A percentile compares a stretch with the other conserved stretches of the same genome.
Conservation (phyloP, 352 stramenopile genomes). For the Globisporangium nunn region DNA sequence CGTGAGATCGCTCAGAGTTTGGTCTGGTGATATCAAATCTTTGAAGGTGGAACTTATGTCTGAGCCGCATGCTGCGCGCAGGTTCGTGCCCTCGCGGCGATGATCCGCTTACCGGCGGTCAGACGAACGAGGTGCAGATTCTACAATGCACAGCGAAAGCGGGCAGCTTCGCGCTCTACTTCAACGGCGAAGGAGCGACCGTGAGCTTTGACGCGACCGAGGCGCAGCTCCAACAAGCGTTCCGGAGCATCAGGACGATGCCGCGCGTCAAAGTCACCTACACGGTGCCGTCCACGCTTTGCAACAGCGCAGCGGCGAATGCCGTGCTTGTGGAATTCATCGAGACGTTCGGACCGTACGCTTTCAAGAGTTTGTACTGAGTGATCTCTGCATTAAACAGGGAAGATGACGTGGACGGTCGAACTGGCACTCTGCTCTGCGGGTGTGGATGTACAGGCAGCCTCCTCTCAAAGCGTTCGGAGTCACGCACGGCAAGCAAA, state of each 20-base stretch:
- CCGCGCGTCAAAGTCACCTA: conserved; percentile 46
- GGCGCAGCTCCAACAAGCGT: conserved; percentile 36
- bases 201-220: conserved; percentile 54
- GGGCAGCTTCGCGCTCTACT: conserved; percentile 65
- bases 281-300: conserved; percentile 25
- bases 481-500: conserved; percentile 20
- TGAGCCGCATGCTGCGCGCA: conserved; percentile 5
- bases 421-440: not conserved
- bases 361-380: not conserved
- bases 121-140: conserved; percentile 83
- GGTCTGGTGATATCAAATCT: not conserved
- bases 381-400: not conserved
- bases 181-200: conserved; percentile 38
- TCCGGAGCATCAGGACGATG: conserved; percentile 29
- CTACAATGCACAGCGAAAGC: conserved; percentile 66
- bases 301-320: conserved; percentile 31
- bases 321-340: conserved; percentile 62
- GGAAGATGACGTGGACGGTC: not conserved
- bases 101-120: conserved; percentile 76
- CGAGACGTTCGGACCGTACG: conserved; percentile 51
- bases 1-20: conserved; percentile 15
- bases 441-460: conserved; percentile 29
- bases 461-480: conserved; percentile 49
- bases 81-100: conserved; percentile 77
- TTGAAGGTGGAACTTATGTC: not conserved